A percentile compares a stretch with the other conserved stretches of the same genome.
Conservation (phyloP, 352 stramenopile genomes). For the Phytophthora brassicae region DNA sequence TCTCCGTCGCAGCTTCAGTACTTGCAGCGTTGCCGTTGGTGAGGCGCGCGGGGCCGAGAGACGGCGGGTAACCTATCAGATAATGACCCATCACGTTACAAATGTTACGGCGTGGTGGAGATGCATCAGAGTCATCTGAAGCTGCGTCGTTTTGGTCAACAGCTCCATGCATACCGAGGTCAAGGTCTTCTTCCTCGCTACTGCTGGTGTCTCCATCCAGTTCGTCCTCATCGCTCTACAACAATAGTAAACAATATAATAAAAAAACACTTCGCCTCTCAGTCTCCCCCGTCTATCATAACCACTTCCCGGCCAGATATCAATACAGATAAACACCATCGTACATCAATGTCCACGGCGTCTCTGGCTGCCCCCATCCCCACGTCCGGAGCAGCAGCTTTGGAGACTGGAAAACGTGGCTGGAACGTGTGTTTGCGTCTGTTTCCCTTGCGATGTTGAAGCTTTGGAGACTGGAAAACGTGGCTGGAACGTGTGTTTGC, state of each 20-base stretch:
- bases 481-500: conserved; percentile 78
- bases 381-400: conserved; percentile 19
- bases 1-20: conserved; percentile 29
- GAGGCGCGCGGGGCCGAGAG: conserved; percentile 26
- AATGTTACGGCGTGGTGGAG: conserved; percentile 68
- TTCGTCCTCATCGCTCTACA: conserved; percentile 48
- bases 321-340: conserved; percentile 4
- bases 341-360: conserved; percentile 40
- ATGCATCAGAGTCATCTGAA: conserved; percentile 42
- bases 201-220: conserved; percentile 45
- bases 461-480: conserved; percentile 43
- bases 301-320: not conserved
- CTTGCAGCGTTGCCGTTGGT: conserved; percentile 17
- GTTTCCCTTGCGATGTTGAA: conserved; percentile 88
- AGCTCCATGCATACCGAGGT: conserved; percentile 31
- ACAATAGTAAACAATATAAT: conserved; percentile 8
- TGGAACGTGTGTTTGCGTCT: conserved; percentile 78
- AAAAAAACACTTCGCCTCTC: conserved; percentile 4
- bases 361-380: conserved; percentile 28
- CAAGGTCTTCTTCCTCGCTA: conserved; percentile 45
- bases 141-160: conserved; percentile 24
- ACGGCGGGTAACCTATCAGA: conserved; percentile 71
- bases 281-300: conserved; percentile 5
- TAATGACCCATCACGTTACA: conserved; percentile 89
- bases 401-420: conserved; percentile 45